Evolutionary conservation across 441 rosid genomes (phyloP).

Genomic region (Melianthus villosus): DNA sequence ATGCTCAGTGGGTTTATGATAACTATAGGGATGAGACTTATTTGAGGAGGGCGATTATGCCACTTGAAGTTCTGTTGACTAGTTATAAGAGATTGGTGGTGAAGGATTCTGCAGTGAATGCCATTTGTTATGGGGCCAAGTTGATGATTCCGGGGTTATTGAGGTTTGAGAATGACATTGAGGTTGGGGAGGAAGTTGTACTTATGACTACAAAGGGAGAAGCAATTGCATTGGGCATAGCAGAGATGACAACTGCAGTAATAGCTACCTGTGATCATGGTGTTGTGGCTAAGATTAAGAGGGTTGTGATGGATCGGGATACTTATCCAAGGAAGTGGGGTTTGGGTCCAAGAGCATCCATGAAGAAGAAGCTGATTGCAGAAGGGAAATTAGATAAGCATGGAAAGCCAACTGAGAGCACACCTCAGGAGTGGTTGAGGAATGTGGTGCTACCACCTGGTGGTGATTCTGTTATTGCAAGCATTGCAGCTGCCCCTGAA

Average conservation of each 20-base stretch:
- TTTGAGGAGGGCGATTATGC: slow-evolving; percentile 78
- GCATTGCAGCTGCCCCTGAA: slow-evolving; percentile 42
- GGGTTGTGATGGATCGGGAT: slow-evolving; percentile 92
- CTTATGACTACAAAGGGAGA: slow-evolving; percentile 90
- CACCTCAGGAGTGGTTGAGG: slow-evolving; percentile 66
- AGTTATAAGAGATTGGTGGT: slow-evolving; percentile 86
- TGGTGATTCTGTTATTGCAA: slow-evolving; percentile 55
- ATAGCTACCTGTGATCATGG: slow-evolving; percentile 94
- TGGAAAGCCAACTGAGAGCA: slow-evolving; percentile 63
- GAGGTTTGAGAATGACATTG: slow-evolving; percentile 83
- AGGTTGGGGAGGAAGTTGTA: slow-evolving; percentile 74
- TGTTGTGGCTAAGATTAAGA: slow-evolving; percentile 77
- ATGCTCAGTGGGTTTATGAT: slow-evolving; percentile 67
- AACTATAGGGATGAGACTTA: slow-evolving; percentile 47
- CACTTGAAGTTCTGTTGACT: slow-evolving; percentile 63
- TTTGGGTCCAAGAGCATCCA: slow-evolving; percentile 65
- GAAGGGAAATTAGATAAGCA: slow-evolving; percentile 78
- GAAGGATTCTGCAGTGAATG: slow-evolving; percentile 81
- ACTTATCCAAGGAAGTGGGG: slow-evolving; percentile 96
- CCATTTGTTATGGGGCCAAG: slow-evolving; percentile 84
- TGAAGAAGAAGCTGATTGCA: slow-evolving; percentile 70
- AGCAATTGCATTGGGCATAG: slow-evolving; percentile 74
- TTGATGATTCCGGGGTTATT: slow-evolving; percentile 76
- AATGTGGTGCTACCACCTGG: slow-evolving; percentile 59
- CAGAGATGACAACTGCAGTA: slow-evolving; percentile 89